These are phyloP conservation scores for Cyclaneusma minus DNA, from an alignment of 2,329 filamentous ascomycete genomes.

Conservation along the genomic window DNA sequence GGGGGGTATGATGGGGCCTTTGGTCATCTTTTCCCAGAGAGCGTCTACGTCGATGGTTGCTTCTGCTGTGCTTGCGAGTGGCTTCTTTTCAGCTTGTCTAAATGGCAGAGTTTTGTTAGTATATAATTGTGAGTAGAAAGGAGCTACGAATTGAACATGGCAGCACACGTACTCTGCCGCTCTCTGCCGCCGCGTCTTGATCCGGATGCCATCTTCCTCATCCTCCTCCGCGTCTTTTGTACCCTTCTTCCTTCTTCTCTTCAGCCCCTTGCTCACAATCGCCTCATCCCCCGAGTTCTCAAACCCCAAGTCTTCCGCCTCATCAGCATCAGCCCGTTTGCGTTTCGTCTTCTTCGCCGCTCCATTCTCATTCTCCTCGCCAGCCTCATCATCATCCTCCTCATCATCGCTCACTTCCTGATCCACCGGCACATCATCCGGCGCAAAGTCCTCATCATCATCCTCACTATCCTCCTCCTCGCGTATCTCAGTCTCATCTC, in stretches of 20 bases:
- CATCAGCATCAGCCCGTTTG: slow-evolving; percentile 11
- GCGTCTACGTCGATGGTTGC: slow-evolving; percentile 59
- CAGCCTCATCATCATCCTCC: slow-evolving; percentile 9
- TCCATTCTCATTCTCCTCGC: slow-evolving; percentile 13
- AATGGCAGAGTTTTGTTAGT: slow-evolving; percentile 1
- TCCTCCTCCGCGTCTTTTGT: slow-evolving; percentile 19
- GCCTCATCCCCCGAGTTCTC: slow-evolving; percentile 61
- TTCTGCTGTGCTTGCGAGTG: slow-evolving; percentile 34
- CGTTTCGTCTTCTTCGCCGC: slow-evolving; percentile 11
- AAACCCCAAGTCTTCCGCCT: slow-evolving; percentile 33
- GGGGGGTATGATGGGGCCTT: slow-evolving; percentile 22
- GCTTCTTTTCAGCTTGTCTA: slow-evolving; percentile 41
- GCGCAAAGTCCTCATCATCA: slow-evolving; percentile 59
- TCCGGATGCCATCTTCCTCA: slow-evolving; percentile 37
- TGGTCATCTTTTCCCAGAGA: slow-evolving; percentile 52
- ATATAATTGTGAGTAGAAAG: slow-evolving; percentile 1
- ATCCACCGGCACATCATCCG: slow-evolving; percentile 29
- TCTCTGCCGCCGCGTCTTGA: slow-evolving; percentile 60
- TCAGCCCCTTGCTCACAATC: slow-evolving; percentile 43
- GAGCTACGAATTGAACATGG: background rate
- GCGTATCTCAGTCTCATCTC: too few relatives aligned
- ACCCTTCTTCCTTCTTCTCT: slow-evolving; percentile 30
- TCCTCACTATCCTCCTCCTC: slow-evolving; percentile 51
- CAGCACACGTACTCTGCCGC: slow-evolving; percentile 38
- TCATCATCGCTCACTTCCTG: slow-evolving; percentile 16